Evolutionary conservation across 164 flowering plant genomes (phyloP).

Genomic region (Berberis thunbergii): DNA sequence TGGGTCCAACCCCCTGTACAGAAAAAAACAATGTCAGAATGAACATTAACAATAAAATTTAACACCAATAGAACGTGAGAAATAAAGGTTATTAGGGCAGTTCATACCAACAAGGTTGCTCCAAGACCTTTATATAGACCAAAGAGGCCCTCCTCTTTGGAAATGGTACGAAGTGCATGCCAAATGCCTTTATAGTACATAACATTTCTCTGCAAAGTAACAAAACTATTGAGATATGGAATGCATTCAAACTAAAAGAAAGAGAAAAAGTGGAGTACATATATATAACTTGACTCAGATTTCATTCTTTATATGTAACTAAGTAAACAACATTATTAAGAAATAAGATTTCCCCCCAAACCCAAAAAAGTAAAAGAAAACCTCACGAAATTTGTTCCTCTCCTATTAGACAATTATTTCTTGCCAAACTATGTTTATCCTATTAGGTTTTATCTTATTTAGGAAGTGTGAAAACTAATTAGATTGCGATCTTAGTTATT

Average conservation of each 20-base stretch:
- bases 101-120: slow-evolving; percentile 70
- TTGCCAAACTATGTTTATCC: too few relatives aligned
- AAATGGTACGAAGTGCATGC: slow-evolving; percentile 59
- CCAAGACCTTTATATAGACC: slow-evolving; percentile 88
- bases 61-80: neutral
- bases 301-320: too few relatives aligned
- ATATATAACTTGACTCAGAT: neutral
- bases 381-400: too few relatives aligned
- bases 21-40: neutral
- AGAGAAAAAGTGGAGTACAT: neutral
- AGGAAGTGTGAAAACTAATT: too few relatives aligned
- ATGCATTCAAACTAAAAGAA: neutral
- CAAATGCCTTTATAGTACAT: slow-evolving; percentile 59
- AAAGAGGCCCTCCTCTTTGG: slow-evolving; percentile 58
- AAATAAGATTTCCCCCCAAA: too few relatives aligned
- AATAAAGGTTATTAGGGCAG: neutral
- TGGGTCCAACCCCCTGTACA: slow-evolving; percentile 83
- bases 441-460: too few relatives aligned
- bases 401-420: too few relatives aligned
- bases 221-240: neutral
- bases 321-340: too few relatives aligned
- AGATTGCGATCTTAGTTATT: too few relatives aligned
- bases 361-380: too few relatives aligned
- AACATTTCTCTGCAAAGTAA: slow-evolving; percentile 42
- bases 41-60: neutral